Conservation (phyloP, 2,329 filamentous ascomycete species). For the Immersiporthe knoxdaviesiana region DNA sequence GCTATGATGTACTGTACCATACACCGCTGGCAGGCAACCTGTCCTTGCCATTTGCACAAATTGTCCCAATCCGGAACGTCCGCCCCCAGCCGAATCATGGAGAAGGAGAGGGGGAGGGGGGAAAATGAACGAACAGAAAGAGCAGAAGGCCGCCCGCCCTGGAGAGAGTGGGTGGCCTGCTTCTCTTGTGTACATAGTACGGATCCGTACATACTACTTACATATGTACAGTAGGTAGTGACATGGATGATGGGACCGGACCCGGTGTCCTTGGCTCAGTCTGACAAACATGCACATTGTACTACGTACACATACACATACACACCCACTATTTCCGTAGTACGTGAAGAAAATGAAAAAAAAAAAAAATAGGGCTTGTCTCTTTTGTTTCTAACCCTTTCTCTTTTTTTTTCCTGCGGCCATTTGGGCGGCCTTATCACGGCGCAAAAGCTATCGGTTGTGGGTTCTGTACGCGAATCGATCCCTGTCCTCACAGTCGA, state of each 20-base stretch:
- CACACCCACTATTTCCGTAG: neutral
- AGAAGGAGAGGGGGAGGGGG: neutral
- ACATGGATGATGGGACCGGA: neutral
- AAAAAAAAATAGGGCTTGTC: neutral
- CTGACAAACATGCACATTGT: neutral
- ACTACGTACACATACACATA: neutral
- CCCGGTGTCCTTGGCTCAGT: neutral
- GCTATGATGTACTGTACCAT: too few species aligned
- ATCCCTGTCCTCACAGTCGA: slow-evolving; percentile 11
- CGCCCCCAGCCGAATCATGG: neutral
- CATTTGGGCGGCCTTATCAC: neutral
- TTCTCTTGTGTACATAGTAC: neutral
- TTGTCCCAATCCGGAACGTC: neutral
- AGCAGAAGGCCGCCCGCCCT: neutral
- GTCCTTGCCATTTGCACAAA: too few species aligned
- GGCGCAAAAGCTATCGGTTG: slow-evolving; percentile 1
- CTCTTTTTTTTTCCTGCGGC: neutral
- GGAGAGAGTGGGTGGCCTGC: neutral
- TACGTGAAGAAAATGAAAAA: neutral
- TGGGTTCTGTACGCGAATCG: neutral
- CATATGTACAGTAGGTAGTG: too few species aligned
- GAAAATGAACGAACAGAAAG: too few species aligned
- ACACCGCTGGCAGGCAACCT: too few species aligned
- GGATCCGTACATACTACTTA: neutral
- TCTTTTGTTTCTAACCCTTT: too few species aligned